A percentile compares a stretch with the other conserved stretches of the same genome.
phyloP scores from a whole-genome alignment of 148 eudicot genomes.

The Rhododendron simsii region DNA sequence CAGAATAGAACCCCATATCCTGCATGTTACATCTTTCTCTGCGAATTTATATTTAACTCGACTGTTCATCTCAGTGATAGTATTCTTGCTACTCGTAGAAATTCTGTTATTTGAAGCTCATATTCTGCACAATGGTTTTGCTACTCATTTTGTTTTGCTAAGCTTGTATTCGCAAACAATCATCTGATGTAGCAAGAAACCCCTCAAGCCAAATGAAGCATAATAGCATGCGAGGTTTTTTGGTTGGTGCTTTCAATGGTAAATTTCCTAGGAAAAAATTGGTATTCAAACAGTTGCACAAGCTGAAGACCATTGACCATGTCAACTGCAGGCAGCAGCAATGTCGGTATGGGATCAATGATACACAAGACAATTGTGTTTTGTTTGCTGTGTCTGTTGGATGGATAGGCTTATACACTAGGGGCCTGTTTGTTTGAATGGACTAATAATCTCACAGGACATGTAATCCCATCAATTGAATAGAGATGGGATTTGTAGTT shows the following conservation, averaged over 20 bases:
- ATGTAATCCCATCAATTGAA: background rate
- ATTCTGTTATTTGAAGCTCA: background rate
- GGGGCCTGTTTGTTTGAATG: background rate
- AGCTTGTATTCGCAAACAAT: background rate
- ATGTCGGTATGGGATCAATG: background rate
- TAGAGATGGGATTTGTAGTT: background rate
- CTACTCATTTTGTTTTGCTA: background rate
- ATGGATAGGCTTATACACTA: background rate
- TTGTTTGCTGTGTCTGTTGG: background rate
- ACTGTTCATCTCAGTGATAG: background rate
- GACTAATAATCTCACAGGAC: background rate
- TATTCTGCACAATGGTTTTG: background rate
- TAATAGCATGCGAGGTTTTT: background rate
- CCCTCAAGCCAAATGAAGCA: background rate
- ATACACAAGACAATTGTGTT: background rate
- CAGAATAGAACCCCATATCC: background rate
- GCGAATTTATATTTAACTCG: background rate
- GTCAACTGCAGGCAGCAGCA: background rate
- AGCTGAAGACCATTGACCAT: background rate
- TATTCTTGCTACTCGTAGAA: background rate
- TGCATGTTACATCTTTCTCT: background rate
- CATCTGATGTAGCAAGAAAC: background rate
- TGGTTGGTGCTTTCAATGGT: background rate
- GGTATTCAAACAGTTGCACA: background rate
- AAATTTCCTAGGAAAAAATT: background rate